Conservation (phyloP, 371 early-diverging fungal species). For the Nematocida ironsii region DNA sequence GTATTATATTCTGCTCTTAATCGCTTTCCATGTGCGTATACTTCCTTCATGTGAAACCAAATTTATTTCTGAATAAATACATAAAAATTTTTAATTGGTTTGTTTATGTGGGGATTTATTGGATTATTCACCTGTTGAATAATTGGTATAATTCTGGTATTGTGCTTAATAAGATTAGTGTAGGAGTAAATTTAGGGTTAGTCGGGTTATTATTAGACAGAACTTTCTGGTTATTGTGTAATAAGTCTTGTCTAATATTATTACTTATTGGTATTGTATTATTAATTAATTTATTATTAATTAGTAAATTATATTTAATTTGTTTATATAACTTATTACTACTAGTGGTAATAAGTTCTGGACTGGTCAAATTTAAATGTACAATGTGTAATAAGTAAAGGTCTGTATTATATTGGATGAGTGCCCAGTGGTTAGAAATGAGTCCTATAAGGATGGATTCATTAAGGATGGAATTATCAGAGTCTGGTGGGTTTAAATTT, state of each 20-base stretch:
- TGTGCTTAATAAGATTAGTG: not conserved
- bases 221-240: too few relatives aligned
- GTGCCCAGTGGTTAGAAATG: not conserved
- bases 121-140: constrained; percentile 37
- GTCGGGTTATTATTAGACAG: too few relatives aligned
- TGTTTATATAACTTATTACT: too few relatives aligned
- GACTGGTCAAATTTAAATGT: too few relatives aligned
- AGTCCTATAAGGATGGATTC: constrained; percentile 17
- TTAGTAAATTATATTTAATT: too few relatives aligned
- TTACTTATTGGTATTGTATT: too few relatives aligned
- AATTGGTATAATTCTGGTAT: constrained; percentile 35
- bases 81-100: constrained; percentile 37
- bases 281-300: too few relatives aligned
- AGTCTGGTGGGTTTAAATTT: not conserved
- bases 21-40: constrained; percentile 41
- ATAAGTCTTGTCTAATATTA: too few relatives aligned
- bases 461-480: not conserved
- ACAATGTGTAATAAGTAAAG: not conserved
- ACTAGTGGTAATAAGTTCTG: too few relatives aligned
- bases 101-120: not conserved
- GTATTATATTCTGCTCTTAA: constrained; percentile 50
- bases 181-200: too few relatives aligned
- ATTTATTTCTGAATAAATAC: constrained; percentile 32
- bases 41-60: constrained; percentile 5
- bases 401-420: not conserved